Evolutionary conservation across 306 rosid species (phyloP), one percentile per base, ranked within the genome.

Genomic region (Senna siamea): DNA sequence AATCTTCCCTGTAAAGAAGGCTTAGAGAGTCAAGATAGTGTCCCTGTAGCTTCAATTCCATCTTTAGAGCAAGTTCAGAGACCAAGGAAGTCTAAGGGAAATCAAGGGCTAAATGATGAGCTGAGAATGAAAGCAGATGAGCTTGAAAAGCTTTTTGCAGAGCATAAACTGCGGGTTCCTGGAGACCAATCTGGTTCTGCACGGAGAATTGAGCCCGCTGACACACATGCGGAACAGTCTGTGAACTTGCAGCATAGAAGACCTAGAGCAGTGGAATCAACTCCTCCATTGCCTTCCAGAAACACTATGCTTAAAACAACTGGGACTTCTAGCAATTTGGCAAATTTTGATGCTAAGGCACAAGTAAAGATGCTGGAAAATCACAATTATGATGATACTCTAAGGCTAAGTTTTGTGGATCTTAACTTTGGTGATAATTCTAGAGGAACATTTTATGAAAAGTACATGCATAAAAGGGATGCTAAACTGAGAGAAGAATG

Each of bases 61-160:
- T 38, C 84, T 3, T 63, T 63, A 23, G 94, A 87, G 56, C 88
- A 78, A 81, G 78, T 83, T 72, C 91, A 83, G 80, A 87, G 87
- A 75, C 78, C 23, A 19, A 85, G 90, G 80, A 87, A 85, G 77
- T 69, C 87, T 28, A 89, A 85, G 79, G 90, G 90, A 73, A 87
- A 81, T 60, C 90, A 84, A 69, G 92, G 77, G 75, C 88, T 81
- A 26, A 82, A 87, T 63, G 87, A 89, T 85, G 90, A 85, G 74
- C 90, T 89, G 26, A 89, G 85, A 79, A 68, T 87, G 38, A 89
- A 89, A 83, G 92, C 90, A 20, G 81, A 89, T 70, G 92, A 89
- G 58, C 89, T 89, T 53, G 96, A 89, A 77, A 87, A 78, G 83
- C 87, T 89, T 63, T 89, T 83, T 70, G 92, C 96, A 15, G 96